A percentile compares a stretch with the other conserved stretches of the same genome.
phyloP scores from a whole-genome alignment of 306 rosid species.

The Vicia villosa region DNA sequence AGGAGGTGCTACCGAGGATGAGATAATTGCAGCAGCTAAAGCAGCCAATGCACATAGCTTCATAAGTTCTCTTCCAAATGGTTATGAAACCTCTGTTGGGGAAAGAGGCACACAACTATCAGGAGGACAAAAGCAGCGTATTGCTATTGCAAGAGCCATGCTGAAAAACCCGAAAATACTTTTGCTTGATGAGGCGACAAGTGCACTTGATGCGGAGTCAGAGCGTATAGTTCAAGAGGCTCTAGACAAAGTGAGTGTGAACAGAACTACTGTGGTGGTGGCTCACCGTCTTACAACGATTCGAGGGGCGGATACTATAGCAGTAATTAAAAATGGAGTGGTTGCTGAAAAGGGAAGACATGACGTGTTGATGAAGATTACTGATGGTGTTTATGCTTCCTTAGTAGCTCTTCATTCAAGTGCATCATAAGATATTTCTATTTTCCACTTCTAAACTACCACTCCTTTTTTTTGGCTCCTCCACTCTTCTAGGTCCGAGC shows the following conservation, averaged over 20 bases:
- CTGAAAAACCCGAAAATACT: constrained; percentile 78
- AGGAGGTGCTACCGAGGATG: constrained; percentile 62
- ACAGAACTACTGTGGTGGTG: constrained; percentile 80
- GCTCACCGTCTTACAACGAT: constrained; percentile 86
- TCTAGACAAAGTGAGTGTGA: constrained; percentile 71
- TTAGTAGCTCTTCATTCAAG: constrained; percentile 70
- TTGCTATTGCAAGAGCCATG: constrained; percentile 86
- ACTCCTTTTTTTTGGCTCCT: too few relatives aligned
- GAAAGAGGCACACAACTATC: constrained; percentile 88
- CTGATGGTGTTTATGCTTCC: constrained; percentile 70
- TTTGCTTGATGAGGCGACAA: constrained; percentile 88
- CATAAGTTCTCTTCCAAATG: constrained; percentile 65
- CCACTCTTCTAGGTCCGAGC: too few relatives aligned
- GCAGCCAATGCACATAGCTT: constrained; percentile 77
- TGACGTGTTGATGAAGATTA: constrained; percentile 64
- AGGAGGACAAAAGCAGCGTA: constrained; percentile 92
- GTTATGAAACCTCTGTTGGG: constrained; percentile 74
- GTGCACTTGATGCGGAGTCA: constrained; percentile 90
- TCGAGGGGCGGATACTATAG: constrained; percentile 70
- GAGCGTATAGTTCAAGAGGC: constrained; percentile 86
- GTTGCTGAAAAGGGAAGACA: constrained; percentile 86
- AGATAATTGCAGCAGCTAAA: constrained; percentile 68
- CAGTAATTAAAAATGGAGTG: constrained; percentile 72
- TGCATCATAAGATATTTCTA: constrained; percentile 35
- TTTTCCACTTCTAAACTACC: neutral